Evolutionary conservation across 345 rosid genomes (phyloP).

Genomic region (Trapa bicornis): DNA sequence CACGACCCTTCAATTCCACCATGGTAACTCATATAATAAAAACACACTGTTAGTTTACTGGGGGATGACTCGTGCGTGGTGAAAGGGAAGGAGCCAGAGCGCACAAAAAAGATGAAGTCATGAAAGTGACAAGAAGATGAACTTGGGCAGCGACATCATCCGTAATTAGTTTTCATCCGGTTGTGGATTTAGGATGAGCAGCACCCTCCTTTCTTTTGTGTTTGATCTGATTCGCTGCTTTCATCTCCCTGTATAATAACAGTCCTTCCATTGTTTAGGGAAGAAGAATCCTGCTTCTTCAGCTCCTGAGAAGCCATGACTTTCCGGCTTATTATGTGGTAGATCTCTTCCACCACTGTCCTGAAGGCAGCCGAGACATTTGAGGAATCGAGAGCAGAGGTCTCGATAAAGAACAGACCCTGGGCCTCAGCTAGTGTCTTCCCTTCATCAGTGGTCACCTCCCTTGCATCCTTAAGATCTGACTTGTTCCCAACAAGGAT

Average conservation of each 20-base stretch:
- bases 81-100: background rate
- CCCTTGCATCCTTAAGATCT: slow-evolving; percentile 85
- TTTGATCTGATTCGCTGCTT: slow-evolving; percentile 11
- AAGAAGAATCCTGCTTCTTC: slow-evolving; percentile 47
- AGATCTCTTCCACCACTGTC: slow-evolving; percentile 88
- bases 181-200: slow-evolving; percentile 16
- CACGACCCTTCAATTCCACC: background rate
- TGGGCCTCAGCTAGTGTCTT: slow-evolving; percentile 79
- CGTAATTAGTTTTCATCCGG: background rate
- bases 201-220: slow-evolving; percentile 44
- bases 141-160: background rate
- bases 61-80: background rate
- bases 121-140: background rate
- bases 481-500: slow-evolving; percentile 87
- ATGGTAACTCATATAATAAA: background rate
- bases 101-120: background rate
- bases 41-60: background rate
- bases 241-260: slow-evolving; percentile 43
- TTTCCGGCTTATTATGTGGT: slow-evolving; percentile 76
- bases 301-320: slow-evolving; percentile 73
- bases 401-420: slow-evolving; percentile 87
- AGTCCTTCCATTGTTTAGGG: slow-evolving; percentile 53
- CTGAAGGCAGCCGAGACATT: slow-evolving; percentile 74
- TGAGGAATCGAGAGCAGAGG: slow-evolving; percentile 91
- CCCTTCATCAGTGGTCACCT: slow-evolving; percentile 82